These are phyloP conservation scores for Oryza officinalis DNA, from an alignment of 176 grass and related monocot species.

Conservation along the genomic window DNA sequence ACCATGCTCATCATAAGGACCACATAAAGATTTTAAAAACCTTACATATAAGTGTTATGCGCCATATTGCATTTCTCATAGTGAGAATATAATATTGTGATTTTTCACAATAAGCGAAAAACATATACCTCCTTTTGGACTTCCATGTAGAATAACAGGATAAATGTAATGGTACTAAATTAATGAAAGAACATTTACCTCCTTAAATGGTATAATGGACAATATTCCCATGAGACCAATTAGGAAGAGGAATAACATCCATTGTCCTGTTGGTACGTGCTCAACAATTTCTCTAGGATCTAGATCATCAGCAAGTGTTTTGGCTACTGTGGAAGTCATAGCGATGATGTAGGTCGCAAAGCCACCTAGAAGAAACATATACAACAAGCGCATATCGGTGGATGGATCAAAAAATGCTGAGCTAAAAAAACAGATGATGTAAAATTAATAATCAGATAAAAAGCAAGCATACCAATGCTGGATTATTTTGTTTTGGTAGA, in stretches of 20 bases:
- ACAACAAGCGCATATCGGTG: too few relatives aligned
- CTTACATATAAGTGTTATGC: neutral
- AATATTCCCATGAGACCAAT: constrained; percentile 39
- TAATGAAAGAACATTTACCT: constrained; percentile 24
- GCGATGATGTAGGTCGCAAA: constrained; percentile 49
- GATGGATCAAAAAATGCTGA: too few relatives aligned
- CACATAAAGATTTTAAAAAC: neutral
- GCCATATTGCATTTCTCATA: neutral
- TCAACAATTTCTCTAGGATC: constrained; percentile 45
- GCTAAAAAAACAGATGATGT: neutral
- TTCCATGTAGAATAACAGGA: neutral
- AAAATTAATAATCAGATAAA: neutral
- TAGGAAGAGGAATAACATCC: constrained; percentile 50
- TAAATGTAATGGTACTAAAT: neutral
- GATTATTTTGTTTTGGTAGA: neutral
- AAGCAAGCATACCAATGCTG: neutral
- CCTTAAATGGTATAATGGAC: constrained; percentile 32
- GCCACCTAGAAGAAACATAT: constrained; percentile 40
- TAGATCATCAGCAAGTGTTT: constrained; percentile 23
- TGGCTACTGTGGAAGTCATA: constrained; percentile 49
- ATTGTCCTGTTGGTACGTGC: constrained; percentile 8
- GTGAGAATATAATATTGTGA: neutral
- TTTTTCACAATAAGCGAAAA: neutral
- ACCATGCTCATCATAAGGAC: neutral
- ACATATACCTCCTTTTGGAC: neutral